Base-by-base conservation (phyloP, 2,329 filamentous ascomycete genomes). In the Arthrobotrys entomopaga region DNA sequence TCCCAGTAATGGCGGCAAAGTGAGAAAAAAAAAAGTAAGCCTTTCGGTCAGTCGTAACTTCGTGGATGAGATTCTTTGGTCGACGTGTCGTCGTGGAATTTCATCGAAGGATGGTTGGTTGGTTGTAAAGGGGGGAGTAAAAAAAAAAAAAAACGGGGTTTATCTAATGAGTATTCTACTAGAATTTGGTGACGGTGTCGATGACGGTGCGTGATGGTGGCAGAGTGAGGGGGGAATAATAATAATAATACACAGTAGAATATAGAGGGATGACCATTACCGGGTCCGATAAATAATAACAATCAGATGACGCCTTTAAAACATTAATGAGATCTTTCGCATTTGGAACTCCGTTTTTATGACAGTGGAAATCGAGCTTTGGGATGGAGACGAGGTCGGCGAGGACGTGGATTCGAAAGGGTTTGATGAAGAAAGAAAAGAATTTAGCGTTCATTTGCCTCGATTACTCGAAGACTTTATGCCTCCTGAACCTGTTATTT, bases 401-500 rank as follows among this genome's bases (percentile, higher is more conserved):
- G 22, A 19, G 34, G 15, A 8, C 19, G 59, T 34, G 52, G 46
- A 40, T 56, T 34, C 13, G 42, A 19, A 46, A 4, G 42, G 8
- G 6, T 46, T 6, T 15, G 42, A 46, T 46, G 13, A n/a, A n/a
- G 42, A 46, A 13, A 40, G 34, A 40, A 46, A 8, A 46, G 7
- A 13, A 16, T 1, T 34, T 50, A 79, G 80, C 82, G 82, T 79
- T 85, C 87, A 76, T 82, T 81, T 79, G 86, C 78, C 83, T 83
- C 65, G 83, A 82, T 83, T 85, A 84, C 64, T 87, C 16, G 70
- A 74, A 10, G 70, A 74, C 22, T 74, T 74, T n/a, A 67, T 42
- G 88, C 79, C 92, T 91, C 83, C 82, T 0, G 86, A 84, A 1
- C 88, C 85, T 0, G 88, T 90, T 78, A 91, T 90, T 80, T 90